These are phyloP conservation scores for Podospora tetraspora DNA, from an alignment of 495 filamentous ascomycete genomes.

Conservation along the genomic window DNA sequence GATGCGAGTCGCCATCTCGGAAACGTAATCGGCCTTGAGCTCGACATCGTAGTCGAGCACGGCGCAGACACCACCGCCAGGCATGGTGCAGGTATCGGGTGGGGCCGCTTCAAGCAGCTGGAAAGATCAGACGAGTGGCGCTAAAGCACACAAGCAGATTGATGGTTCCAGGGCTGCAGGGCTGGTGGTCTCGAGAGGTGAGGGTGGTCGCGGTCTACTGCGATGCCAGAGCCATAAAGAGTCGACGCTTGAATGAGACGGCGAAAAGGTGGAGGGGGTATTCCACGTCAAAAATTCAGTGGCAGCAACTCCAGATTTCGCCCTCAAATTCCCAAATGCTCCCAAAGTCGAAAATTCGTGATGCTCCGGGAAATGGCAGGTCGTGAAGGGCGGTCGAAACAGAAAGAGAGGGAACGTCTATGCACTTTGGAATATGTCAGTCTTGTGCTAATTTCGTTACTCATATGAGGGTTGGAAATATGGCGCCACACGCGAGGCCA, in stretches of 20 bases:
- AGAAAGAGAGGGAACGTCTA: constrained; percentile 25
- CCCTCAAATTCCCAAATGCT: not conserved
- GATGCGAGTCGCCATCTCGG: constrained; percentile 81
- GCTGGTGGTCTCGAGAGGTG: constrained; percentile 25
- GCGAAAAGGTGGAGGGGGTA: not conserved
- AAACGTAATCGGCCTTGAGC: constrained; percentile 95
- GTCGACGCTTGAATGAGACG: constrained; percentile 6
- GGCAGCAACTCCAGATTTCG: not conserved
- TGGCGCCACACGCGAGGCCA: not conserved
- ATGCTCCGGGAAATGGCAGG: constrained; percentile 2
- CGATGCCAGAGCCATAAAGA: constrained; percentile 41
- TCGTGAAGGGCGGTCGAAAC: constrained; percentile 1
- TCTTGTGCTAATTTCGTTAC: not conserved
- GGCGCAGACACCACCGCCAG: constrained; percentile 81
- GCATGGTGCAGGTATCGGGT: constrained; percentile 39
- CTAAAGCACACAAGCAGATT: constrained; percentile 25
- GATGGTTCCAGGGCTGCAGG: constrained; percentile 38
- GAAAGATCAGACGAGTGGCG: constrained; percentile 24
- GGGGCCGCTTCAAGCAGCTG: constrained; percentile 42
- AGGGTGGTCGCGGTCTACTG: constrained; percentile 36
- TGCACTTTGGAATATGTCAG: constrained; percentile 15
- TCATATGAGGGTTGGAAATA: not conserved
- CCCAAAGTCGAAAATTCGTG: not conserved
- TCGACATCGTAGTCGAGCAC: constrained; percentile 99
- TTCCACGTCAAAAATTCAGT: not conserved